Base-by-base conservation (phyloP, 176 grass and related monocot genomes). In the Oryza nivara region DNA sequence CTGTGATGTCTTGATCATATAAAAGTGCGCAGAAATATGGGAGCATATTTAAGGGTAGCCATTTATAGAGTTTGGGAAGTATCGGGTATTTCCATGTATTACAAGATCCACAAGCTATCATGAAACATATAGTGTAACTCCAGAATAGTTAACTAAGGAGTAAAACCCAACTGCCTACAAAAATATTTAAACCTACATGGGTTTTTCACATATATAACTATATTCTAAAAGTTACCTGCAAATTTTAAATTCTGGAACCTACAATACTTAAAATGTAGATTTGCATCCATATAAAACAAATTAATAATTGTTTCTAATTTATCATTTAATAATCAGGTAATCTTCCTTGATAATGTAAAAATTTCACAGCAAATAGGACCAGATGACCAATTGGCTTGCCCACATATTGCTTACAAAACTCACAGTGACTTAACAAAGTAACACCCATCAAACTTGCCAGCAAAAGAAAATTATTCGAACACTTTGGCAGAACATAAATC, bases 1-100 rank as follows among this genome's bases (percentile, higher is more conserved):
- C 34, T 28, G 22, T 74, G 11, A 67, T 19, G 40, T 44, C 69
- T 30, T 80, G 20, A 75, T 30, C 71, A 26, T 34, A 72, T 6
- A 83, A 7, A 73, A 83, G 46, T 12, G 41, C 26, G 78, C 23
- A 79, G 56, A 82, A 82, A 77, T 44, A 72, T 77, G 36, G 17
- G 70, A 48, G 54, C 56, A 22, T 44, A 83, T 1, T 65, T 23
- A 38, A 82, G 40, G 48, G 15, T 44, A 45, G 36, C 35, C 69
- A 19, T 76, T 70, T 76, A 41, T 64, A 67, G 56, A 13, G 28
- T 77, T 45, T 30, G 65, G 54, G 41, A 65, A 86, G 41, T 16
- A 82, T 0, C 19, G 13, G 19, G 4, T 36, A 36, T 36, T 36
- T 36, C 35, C 30, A 26, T 75, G 58, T 19, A 30, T 35, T 70